A percentile compares a stretch with the other conserved stretches of the same genome.
Evolutionary conservation across 352 stramenopile genomes (phyloP).

Genomic region (Globisporangium camurandrum): DNA sequence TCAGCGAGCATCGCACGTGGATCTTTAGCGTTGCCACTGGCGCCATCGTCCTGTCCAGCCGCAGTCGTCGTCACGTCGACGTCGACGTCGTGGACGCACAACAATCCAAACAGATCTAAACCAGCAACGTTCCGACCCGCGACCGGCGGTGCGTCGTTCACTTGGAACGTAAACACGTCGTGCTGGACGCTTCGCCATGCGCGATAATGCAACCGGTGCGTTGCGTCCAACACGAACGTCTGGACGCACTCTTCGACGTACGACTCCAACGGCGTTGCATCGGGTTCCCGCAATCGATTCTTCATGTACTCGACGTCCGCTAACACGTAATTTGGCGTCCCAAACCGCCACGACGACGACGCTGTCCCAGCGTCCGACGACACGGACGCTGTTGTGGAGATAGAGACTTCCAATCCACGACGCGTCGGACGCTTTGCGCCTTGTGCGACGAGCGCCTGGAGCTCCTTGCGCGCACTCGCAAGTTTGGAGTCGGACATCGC

Average conservation of each 20-base stretch:
- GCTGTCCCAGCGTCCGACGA: constrained; percentile 2
- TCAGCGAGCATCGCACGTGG: constrained; percentile 45
- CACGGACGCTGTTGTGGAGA: constrained; percentile 4
- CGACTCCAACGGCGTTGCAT: constrained; percentile 52
- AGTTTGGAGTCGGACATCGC: constrained; percentile 59
- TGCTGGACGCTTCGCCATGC: constrained; percentile 60
- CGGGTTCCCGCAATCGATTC: constrained; percentile 43
- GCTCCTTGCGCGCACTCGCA: constrained; percentile 43
- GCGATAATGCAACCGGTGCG: constrained; percentile 47
- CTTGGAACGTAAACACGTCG: constrained; percentile 56
- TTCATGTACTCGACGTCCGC: constrained; percentile 71
- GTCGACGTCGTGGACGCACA: constrained; percentile 34
- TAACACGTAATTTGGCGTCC: constrained; percentile 58
- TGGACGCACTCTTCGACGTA: constrained; percentile 70
- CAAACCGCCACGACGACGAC: constrained; percentile 54
- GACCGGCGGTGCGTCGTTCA: constrained; percentile 55
- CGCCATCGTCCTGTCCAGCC: constrained; percentile 15
- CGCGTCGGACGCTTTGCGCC: constrained; percentile 53
- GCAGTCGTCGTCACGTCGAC: constrained; percentile 19
- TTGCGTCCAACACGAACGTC: constrained; percentile 77
- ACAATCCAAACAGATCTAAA: constrained; percentile 62
- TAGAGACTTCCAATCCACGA: constrained; percentile 23
- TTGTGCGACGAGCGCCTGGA: constrained; percentile 38
- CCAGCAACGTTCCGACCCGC: constrained; percentile 31
- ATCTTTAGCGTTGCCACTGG: constrained; percentile 36